Evolutionary conservation across 495 filamentous ascomycete species (phyloP).

Genomic region (Hypoxylon fragiforme): DNA sequence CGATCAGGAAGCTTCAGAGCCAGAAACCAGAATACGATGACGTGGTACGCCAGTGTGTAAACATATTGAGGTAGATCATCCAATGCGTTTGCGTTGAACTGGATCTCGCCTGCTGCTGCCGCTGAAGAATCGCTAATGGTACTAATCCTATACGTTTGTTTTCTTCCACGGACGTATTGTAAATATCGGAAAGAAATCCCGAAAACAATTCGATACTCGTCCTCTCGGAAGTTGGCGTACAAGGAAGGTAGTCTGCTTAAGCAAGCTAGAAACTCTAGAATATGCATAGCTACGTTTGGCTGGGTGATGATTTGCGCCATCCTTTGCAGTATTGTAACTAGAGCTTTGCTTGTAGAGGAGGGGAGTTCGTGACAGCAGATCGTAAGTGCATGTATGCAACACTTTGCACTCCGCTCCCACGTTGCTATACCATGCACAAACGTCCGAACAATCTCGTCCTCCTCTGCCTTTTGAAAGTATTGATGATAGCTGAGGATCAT

Average conservation of each 20-base stretch:
- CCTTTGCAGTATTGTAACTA: conserved; percentile 81
- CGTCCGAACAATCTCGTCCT: conserved; percentile 82
- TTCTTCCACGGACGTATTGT: conserved; percentile 63
- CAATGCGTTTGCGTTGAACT: conserved; percentile 43
- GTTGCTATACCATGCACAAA: conserved; percentile 82
- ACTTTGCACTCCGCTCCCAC: conserved; percentile 83
- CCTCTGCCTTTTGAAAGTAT: conserved; percentile 79
- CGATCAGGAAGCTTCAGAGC: conserved; percentile 82
- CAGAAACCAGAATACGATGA: conserved; percentile 96
- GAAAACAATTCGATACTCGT: conserved; percentile 89
- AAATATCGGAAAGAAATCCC: conserved; percentile 92
- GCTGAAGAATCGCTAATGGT: conserved; percentile 30
- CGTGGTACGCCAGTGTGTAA: conserved; percentile 88
- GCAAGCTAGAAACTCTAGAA: conserved; percentile 87
- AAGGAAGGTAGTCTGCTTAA: conserved; percentile 83
- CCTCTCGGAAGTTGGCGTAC: conserved; percentile 82
- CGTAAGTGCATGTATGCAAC: conserved; percentile 90
- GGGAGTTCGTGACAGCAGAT: conserved; percentile 94
- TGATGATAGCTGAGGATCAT: conserved; percentile 87
- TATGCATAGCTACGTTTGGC: conserved; percentile 85
- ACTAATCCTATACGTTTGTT: conserved; percentile 44
- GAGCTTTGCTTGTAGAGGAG: conserved; percentile 73
- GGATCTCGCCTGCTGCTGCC: conserved; percentile 30
- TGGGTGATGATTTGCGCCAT: conserved; percentile 97
- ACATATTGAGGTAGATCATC: conserved; percentile 87